phyloP scores from a whole-genome alignment of 169 alveolate species.

The Miamiensis avidus region DNA sequence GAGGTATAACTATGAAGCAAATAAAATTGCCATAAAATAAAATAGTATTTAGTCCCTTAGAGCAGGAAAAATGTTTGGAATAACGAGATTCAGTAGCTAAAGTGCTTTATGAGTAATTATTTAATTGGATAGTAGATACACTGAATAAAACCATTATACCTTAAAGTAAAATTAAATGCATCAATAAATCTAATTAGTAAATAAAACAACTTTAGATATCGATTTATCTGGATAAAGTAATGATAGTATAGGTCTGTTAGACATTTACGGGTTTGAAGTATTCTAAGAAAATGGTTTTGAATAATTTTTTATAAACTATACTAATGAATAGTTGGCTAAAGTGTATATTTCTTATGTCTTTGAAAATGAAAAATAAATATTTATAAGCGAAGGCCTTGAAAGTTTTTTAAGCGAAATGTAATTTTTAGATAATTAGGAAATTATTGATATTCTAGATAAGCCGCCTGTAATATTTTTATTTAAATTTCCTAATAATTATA shows the following conservation, averaged over 20 bases:
- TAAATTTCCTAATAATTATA: too few relatives aligned
- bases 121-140: constrained; percentile 67
- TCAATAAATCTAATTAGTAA: too few relatives aligned
- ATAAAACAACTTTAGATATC: background rate
- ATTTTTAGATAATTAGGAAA: constrained; percentile 95
- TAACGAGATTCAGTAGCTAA: constrained; percentile 72
- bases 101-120: constrained; percentile 69
- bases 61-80: constrained; percentile 4
- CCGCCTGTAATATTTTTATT: too few relatives aligned
- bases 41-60: constrained; percentile 8
- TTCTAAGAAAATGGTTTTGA: constrained; percentile 12
- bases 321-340: constrained; percentile 97
- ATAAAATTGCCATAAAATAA: constrained; percentile 14
- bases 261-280: constrained; percentile 67
- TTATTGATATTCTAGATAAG: constrained; percentile 92
- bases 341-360: constrained; percentile 92
- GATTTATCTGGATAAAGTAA: background rate
- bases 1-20: background rate
- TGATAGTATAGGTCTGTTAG: constrained; percentile 65
- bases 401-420: constrained; percentile 92
- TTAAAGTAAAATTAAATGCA: background rate
- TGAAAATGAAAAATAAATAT: constrained; percentile 92
- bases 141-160: constrained; percentile 67
- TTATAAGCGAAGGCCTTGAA: constrained; percentile 90
- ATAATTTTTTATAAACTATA: constrained; percentile 96